Evolutionary conservation across 352 stramenopile genomes (phyloP).

Genomic region (Achlya hypogyna): DNA sequence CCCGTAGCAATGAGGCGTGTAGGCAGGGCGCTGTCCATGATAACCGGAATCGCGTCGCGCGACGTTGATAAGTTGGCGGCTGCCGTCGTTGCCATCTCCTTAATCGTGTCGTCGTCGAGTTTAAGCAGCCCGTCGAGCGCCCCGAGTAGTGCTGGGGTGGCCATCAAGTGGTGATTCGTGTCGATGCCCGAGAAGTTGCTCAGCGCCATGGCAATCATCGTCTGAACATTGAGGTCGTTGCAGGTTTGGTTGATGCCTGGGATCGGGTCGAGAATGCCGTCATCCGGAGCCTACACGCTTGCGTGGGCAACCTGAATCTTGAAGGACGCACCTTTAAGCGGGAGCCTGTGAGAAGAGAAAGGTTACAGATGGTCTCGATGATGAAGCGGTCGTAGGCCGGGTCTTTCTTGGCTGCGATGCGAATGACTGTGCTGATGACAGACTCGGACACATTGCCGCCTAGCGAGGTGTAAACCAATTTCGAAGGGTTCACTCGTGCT

Average conservation of each 20-base stretch:
- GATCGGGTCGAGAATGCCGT: constrained; percentile 70
- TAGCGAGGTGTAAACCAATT: not conserved
- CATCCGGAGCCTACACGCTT: constrained; percentile 26
- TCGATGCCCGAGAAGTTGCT: constrained; percentile 70
- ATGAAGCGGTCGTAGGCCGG: constrained; percentile 43
- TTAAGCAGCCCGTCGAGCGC: constrained; percentile 70
- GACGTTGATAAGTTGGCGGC: constrained; percentile 71
- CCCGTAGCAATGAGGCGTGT: constrained; percentile 58
- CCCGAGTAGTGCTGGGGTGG: constrained; percentile 55
- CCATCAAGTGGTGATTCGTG: constrained; percentile 58
- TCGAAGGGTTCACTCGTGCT: not conserved
- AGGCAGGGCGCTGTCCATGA: constrained; percentile 52
- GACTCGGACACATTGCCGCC: constrained; percentile 42
- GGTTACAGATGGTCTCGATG: constrained; percentile 63
- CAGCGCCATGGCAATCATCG: constrained; percentile 55
- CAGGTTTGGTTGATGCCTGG: constrained; percentile 45
- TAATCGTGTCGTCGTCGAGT: constrained; percentile 50
- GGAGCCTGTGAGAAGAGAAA: constrained; percentile 57
- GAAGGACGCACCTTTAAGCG: constrained; percentile 45
- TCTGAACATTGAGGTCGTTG: constrained; percentile 36
- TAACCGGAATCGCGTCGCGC: constrained; percentile 46
- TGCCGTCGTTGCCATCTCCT: constrained; percentile 57
- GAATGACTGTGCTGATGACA: constrained; percentile 68
- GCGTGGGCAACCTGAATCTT: not conserved
- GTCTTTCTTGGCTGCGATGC: constrained; percentile 64